These are phyloP conservation scores for Leucaena leucocephala DNA, from an alignment of 306 rosid genomes.

Conservation along the genomic window DNA sequence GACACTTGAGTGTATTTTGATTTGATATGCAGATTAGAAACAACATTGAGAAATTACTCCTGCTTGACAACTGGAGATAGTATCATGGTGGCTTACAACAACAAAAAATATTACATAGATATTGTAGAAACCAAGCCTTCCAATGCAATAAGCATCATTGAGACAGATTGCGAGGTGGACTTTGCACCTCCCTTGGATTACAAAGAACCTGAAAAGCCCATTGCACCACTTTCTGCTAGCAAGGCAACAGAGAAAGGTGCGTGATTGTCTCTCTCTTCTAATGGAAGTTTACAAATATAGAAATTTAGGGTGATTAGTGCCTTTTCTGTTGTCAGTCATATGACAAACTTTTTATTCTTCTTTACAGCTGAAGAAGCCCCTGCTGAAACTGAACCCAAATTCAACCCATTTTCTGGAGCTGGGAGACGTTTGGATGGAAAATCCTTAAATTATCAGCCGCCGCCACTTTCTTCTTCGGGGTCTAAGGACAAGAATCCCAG, in stretches of 20 bases:
- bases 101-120: conserved; percentile 69
- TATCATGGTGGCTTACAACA: conserved; percentile 75
- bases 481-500: conserved; percentile 43
- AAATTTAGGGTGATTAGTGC: neutral
- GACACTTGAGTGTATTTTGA: neutral
- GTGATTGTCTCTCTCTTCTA: conserved; percentile 9
- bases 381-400: conserved; percentile 50
- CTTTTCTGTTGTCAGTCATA: neutral
- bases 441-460: conserved; percentile 41
- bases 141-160: conserved; percentile 66
- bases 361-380: conserved; percentile 52
- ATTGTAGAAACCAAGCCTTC: conserved; percentile 72
- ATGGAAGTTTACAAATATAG: neutral
- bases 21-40: conserved; percentile 59
- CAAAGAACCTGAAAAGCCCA: conserved; percentile 64
- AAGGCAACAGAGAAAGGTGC: conserved; percentile 56
- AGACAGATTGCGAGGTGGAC: conserved; percentile 90
- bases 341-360: conserved; percentile 8
- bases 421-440: conserved; percentile 76
- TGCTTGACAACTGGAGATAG: conserved; percentile 70
- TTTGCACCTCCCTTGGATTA: conserved; percentile 83
- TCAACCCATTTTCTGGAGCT: conserved; percentile 64
- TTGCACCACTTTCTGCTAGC: conserved; percentile 40
- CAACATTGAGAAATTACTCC: conserved; percentile 65
- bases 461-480: conserved; percentile 38